A percentile compares a stretch with the other conserved stretches of the same genome.
phyloP scores from a whole-genome alignment of 108 stramenopile genomes.

The Aurantiochytrium sp. region DNA sequence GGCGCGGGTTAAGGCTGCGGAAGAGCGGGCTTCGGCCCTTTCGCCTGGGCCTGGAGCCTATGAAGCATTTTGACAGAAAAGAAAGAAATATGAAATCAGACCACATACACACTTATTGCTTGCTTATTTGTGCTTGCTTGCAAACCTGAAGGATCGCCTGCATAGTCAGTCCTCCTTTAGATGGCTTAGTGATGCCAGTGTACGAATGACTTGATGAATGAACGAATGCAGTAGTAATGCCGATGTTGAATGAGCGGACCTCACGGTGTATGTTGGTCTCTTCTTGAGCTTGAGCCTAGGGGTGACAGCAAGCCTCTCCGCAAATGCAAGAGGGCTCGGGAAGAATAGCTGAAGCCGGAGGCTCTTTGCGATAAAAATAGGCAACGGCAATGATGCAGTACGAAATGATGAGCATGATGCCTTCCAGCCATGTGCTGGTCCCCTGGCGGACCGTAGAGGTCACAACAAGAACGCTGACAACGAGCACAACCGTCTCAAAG shows the following conservation, averaged over 20 bases:
- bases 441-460: slow-evolving; percentile 53
- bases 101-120: not conserved
- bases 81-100: not conserved
- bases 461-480: slow-evolving; percentile 40
- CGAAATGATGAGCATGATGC: slow-evolving; percentile 68
- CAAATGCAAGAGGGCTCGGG: not conserved
- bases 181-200: no score
- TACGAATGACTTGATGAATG: no score
- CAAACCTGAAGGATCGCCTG: no score
- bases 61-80: not conserved
- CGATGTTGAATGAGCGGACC: no score
- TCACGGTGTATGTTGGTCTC: no score
- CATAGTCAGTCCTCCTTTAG: no score
- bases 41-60: not conserved
- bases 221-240: no score
- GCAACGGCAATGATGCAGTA: slow-evolving; percentile 74
- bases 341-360: not conserved
- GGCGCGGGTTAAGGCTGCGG: not conserved
- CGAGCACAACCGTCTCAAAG: slow-evolving; percentile 23
- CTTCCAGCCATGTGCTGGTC: slow-evolving; percentile 77
- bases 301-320: not conserved
- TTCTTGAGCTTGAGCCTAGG: not conserved
- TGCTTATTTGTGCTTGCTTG: no score
- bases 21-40: not conserved
- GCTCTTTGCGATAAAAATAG: slow-evolving; percentile 51